Evolutionary conservation across 75 land plant species (phyloP), one percentile per base, ranked within the genome.

Genomic region (Pinus tabuliformis): DNA sequence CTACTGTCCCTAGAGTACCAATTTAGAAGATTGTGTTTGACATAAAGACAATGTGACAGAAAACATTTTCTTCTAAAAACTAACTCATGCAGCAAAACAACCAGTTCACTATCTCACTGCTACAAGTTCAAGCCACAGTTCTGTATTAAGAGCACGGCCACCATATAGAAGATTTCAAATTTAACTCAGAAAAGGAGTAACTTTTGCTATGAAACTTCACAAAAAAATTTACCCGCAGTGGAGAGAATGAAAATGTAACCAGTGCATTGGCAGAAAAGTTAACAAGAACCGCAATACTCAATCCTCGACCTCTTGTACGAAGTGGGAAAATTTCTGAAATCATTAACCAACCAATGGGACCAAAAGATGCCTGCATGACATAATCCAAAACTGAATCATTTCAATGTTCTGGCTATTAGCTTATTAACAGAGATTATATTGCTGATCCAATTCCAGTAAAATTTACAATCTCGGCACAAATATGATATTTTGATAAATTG

Each of bases 321-420:
- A 96, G 70, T 6, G 99, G 94, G 78, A 91, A 96, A 52, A 93
- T 81, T 71, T 96, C 97, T 2, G 99, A 93, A 11, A 96, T 88
- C 99, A 96, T 88, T 61, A 96, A 82, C 99, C 97, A 96, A 18
- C 98, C 93, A 81, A 96, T 96, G 3, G 99, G 99, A 52, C 99
- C 99, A 88, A 96, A 96, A 17, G 99, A 96, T 61, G 91, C 76
- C 96, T 93, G 88, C 80, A 85, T 75, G 65, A 70, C 17, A 26
- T 58, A 33, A 30, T n/a, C 58, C 24, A 18, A 57, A 73, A 21
- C 26, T 73, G 21, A 42, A 39, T 17, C 21, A 68, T 68, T 42
- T 2, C 20, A 45, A 68, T 39, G 24, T 21, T 68, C 21, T 20
- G 18, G 8, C 3, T 3, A 8, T 11, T 68, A 18, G 13, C 22